phyloP scores from a whole-genome alignment of 306 rosid species.

The Cucumis melo region DNA sequence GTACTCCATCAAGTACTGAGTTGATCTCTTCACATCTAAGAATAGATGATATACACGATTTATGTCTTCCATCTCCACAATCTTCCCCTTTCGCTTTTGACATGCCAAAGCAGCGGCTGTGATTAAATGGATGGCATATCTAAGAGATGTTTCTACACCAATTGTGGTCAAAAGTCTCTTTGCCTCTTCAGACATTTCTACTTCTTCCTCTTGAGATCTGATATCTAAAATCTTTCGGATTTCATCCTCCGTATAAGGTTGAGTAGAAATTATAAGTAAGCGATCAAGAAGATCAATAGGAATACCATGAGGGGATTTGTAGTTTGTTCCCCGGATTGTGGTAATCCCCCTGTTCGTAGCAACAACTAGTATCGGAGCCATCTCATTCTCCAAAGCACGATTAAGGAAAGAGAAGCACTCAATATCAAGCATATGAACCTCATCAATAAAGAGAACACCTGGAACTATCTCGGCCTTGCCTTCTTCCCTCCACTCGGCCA shows the following conservation, averaged over 20 bases:
- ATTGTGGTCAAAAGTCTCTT: conserved; percentile 72
- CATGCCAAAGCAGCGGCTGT: conserved; percentile 79
- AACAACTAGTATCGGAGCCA: conserved; percentile 91
- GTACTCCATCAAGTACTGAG: conserved; percentile 92
- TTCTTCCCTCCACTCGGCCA: conserved; percentile 98
- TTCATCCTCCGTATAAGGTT: conserved; percentile 74
- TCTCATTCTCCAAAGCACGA: conserved; percentile 91
- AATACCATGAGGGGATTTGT: conserved; percentile 94
- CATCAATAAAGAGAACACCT: conserved; percentile 90
- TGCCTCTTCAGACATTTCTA: conserved; percentile 86
- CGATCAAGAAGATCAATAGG: conserved; percentile 93
- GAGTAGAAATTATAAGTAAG: conserved; percentile 76
- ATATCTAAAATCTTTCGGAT: conserved; percentile 76
- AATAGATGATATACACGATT: conserved; percentile 86
- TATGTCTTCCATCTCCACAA: conserved; percentile 82
- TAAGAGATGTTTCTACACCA: conserved; percentile 81
- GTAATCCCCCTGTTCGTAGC: conserved; percentile 98
- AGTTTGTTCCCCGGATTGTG: conserved; percentile 80
- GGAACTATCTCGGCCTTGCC: conserved; percentile 98
- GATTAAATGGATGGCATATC: conserved; percentile 92
- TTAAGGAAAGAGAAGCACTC: conserved; percentile 92
- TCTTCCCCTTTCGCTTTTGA: conserved; percentile 69
- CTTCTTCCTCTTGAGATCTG: conserved; percentile 90
- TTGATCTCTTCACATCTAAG: conserved; percentile 91
- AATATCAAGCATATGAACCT: conserved; percentile 96